Conservation (phyloP, 148 eudicot species). For the Hydrangea macrophylla region DNA sequence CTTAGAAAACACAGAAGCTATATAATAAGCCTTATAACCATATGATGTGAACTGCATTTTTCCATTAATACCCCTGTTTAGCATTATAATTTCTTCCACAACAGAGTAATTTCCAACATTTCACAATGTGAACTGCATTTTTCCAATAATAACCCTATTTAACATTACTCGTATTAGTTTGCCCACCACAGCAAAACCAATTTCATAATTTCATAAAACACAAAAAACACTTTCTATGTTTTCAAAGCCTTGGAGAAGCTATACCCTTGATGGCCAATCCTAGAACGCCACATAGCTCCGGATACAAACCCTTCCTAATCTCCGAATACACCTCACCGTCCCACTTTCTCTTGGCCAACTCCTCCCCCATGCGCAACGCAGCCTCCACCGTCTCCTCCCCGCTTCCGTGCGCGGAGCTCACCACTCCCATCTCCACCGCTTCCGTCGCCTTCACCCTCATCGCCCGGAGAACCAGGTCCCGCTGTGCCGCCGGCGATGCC, state of each 20-base stretch:
- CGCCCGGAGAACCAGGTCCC: constrained; percentile 38
- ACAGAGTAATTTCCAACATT: no score
- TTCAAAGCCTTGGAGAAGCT: constrained; percentile 26
- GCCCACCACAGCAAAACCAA: no score
- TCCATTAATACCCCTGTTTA: no score
- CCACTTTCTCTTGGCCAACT: constrained; percentile 37
- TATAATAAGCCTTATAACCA: no score
- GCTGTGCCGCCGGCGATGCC: constrained; percentile 26
- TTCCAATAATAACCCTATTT: no score
- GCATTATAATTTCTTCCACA: no score
- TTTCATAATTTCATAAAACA: neutral
- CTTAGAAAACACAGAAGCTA: no score
- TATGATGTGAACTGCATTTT: no score
- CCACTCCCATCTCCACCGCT: constrained; percentile 45
- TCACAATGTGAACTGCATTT: no score
- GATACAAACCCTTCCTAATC: constrained; percentile 41
- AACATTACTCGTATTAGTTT: no score
- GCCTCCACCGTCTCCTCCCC: constrained; percentile 33
- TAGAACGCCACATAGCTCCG: constrained; percentile 32
- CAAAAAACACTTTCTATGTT: neutral
- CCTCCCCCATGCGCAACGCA: constrained; percentile 31
- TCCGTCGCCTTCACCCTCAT: constrained; percentile 36
- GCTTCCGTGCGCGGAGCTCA: constrained; percentile 32
- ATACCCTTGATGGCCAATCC: constrained; percentile 19
- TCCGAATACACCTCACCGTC: constrained; percentile 37